Evolutionary conservation across 2,329 filamentous ascomycete genomes (phyloP).

Genomic region (Pyrenophora tritici-repentis): DNA sequence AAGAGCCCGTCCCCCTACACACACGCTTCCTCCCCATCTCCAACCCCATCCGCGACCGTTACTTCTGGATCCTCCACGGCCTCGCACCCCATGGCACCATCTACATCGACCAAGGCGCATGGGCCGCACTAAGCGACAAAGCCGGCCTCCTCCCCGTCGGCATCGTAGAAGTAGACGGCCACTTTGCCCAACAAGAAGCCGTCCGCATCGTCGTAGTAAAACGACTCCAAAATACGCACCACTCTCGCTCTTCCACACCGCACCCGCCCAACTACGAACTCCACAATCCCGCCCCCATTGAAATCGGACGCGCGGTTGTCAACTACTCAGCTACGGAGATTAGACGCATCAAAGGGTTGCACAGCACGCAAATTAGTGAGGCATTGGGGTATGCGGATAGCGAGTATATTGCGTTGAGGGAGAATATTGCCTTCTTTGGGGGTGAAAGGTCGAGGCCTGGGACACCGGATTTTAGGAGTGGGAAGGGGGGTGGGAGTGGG

Average conservation of each 20-base stretch:
- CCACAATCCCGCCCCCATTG: slow-evolving; percentile 53
- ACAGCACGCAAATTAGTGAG: slow-evolving; percentile 78
- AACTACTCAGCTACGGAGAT: slow-evolving; percentile 93
- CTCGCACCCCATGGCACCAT: slow-evolving; percentile 87
- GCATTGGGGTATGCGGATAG: slow-evolving; percentile 90
- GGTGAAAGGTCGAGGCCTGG: slow-evolving; percentile 45
- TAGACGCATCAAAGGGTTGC: slow-evolving; percentile 77
- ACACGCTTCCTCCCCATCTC: slow-evolving; percentile 83
- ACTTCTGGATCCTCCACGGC: slow-evolving; percentile 85
- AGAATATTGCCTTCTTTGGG: slow-evolving; percentile 79
- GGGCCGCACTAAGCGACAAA: slow-evolving; percentile 78
- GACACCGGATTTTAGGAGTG: slow-evolving; percentile 38
- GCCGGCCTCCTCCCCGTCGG: slow-evolving; percentile 88
- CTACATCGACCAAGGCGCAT: slow-evolving; percentile 90
- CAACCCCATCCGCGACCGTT: slow-evolving; percentile 14
- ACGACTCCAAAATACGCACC: slow-evolving; percentile 43
- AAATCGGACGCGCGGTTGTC: slow-evolving; percentile 86
- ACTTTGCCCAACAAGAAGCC: slow-evolving; percentile 90
- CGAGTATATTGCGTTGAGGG: slow-evolving; percentile 87
- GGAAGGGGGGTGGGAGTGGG: slow-evolving; percentile 1
- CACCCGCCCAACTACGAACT: slow-evolving; percentile 35
- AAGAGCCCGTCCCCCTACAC: slow-evolving; percentile 66
- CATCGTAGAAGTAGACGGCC: slow-evolving; percentile 85
- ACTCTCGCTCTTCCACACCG: slow-evolving; percentile 15
- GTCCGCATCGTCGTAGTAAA: slow-evolving; percentile 84